A percentile compares a stretch with the other conserved stretches of the same genome.
Conservation (phyloP, 2,329 filamentous ascomycete species). For the Cordyceps cateniannulata region DNA sequence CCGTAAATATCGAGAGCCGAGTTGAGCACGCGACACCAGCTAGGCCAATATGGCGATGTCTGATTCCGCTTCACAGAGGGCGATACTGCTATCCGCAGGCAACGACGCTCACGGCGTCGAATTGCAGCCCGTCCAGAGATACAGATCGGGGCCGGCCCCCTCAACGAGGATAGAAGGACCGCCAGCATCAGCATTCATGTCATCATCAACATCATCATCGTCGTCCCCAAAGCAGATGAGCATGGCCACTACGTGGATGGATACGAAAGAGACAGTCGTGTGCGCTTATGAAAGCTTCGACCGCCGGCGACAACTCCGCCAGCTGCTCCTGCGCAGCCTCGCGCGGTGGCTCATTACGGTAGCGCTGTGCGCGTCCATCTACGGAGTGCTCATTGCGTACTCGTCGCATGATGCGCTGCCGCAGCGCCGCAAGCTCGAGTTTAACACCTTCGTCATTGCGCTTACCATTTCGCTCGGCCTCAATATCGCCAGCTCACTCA, state of each 20-base stretch:
- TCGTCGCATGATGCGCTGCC: slow-evolving; percentile 23
- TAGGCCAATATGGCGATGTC: background rate
- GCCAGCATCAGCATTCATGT: too few relatives aligned
- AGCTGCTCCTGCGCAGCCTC: slow-evolving; percentile 15
- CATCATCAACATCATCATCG: background rate
- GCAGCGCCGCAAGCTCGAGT: slow-evolving; percentile 30
- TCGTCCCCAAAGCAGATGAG: background rate
- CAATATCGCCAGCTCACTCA: slow-evolving; percentile 35
- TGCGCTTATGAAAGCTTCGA: slow-evolving; percentile 19
- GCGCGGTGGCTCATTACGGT: slow-evolving; percentile 24
- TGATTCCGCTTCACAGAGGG: background rate
- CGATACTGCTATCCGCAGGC: background rate
- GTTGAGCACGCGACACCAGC: background rate
- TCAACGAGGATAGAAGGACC: too few relatives aligned
- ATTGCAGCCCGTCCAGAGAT: background rate
- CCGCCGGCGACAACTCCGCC: slow-evolving; percentile 17
- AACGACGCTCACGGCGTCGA: background rate
- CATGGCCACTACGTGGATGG: background rate
- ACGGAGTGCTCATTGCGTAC: slow-evolving; percentile 24
- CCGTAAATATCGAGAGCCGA: background rate
- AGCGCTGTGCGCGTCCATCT: slow-evolving; percentile 22
- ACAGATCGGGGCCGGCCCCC: background rate
- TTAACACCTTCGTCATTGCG: slow-evolving; percentile 38
- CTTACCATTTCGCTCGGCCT: slow-evolving; percentile 36
- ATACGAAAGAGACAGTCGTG: slow-evolving; percentile 8